Evolutionary conservation across 2,329 filamentous ascomycete genomes (phyloP).

Genomic region (Pseudogymnoascus sp.): DNA sequence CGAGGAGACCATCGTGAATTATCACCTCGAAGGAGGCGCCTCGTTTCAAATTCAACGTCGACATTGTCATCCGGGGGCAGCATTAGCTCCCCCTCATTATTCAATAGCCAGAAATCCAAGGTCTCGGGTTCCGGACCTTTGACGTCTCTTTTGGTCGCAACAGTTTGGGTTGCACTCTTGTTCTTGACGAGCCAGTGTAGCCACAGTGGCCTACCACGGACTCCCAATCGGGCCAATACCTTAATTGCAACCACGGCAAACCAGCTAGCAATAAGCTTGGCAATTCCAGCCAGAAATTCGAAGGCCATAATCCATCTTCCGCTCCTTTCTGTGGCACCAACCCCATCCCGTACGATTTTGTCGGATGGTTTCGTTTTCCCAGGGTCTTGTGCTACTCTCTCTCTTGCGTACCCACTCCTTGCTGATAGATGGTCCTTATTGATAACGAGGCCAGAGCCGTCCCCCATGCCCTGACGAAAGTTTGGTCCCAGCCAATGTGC

Average conservation of each 20-base stretch:
- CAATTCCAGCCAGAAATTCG: conserved; percentile 72
- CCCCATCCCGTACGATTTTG: conserved; percentile 50
- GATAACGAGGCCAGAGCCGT: conserved; percentile 27
- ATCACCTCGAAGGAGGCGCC: conserved; percentile 49
- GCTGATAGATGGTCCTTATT: conserved; percentile 28
- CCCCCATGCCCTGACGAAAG: conserved; percentile 24
- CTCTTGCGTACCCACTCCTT: conserved; percentile 61
- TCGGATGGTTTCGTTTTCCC: conserved; percentile 38
- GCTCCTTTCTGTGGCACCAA: conserved; percentile 72
- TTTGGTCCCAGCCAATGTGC: conserved; percentile 29
- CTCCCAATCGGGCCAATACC: conserved; percentile 51
- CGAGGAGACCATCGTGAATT: conserved; percentile 35
- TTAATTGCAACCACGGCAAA: conserved; percentile 15
- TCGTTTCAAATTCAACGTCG: conserved; percentile 76
- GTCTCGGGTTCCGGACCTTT: conserved; percentile 27
- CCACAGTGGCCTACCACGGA: conserved; percentile 59
- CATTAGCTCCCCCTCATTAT: conserved; percentile 45
- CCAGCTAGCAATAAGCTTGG: conserved; percentile 51
- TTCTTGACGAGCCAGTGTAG: conserved; percentile 36
- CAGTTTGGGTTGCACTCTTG: conserved; percentile 15
- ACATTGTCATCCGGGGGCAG: conserved; percentile 57
- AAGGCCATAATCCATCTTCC: conserved; percentile 70
- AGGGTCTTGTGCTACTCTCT: conserved; percentile 58
- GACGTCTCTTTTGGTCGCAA: conserved; percentile 13
- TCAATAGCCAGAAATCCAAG: conserved; percentile 48